Conservation (phyloP, 257 asterid genomes). For the Linderniella brevidens region DNA sequence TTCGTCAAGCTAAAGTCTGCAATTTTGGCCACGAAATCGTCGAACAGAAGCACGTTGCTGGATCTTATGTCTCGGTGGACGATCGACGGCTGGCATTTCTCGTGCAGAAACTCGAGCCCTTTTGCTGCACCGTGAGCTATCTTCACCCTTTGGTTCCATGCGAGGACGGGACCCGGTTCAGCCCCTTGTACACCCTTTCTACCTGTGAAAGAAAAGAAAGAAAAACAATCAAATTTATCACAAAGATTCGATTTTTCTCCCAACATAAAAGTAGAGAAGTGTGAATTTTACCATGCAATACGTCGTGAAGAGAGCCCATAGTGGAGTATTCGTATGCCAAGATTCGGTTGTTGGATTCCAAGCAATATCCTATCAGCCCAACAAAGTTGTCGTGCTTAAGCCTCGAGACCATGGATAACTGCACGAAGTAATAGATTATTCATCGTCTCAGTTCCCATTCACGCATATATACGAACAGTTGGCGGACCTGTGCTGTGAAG, state of each 20-base stretch:
- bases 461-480: neutral
- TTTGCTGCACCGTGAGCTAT: constrained; percentile 77
- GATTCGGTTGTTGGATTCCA: constrained; percentile 45
- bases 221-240: neutral
- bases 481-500: constrained; percentile 46
- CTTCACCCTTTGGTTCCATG: constrained; percentile 78
- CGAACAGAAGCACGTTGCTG: constrained; percentile 75
- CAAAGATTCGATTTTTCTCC: neutral
- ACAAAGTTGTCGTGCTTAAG: constrained; percentile 61
- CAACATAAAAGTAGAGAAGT: neutral
- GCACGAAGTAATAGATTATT: constrained; percentile 4
- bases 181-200: constrained; percentile 91
- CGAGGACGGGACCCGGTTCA: constrained; percentile 75
- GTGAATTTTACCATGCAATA: constrained; percentile 42
- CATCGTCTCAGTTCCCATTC: neutral
- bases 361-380: constrained; percentile 55
- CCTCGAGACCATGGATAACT: constrained; percentile 68
- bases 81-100: constrained; percentile 67
- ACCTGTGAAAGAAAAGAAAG: constrained; percentile 22
- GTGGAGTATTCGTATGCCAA: constrained; percentile 62
- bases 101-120: constrained; percentile 74
- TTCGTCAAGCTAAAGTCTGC: constrained; percentile 77
- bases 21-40: constrained; percentile 57
- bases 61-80: constrained; percentile 81
- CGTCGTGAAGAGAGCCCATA: constrained; percentile 74